Evolutionary conservation across 345 rosid genomes (phyloP).

Genomic region (Eucalyptus cloeziana): DNA sequence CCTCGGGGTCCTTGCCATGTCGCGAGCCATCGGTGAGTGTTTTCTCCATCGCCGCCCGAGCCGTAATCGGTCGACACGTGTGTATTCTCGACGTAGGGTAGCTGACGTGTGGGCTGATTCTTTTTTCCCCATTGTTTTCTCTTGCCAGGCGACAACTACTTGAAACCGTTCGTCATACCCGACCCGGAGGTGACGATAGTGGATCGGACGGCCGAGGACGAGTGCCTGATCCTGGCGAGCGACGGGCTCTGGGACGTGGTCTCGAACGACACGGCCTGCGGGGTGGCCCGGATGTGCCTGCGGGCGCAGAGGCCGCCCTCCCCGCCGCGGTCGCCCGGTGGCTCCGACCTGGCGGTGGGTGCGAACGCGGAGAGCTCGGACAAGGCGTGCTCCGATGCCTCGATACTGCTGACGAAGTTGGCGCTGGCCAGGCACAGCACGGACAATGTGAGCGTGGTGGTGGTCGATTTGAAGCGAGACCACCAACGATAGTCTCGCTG

Average conservation of each 20-base stretch:
- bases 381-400: conserved; percentile 69
- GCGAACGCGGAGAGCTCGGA: conserved; percentile 20
- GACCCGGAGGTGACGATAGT: conserved; percentile 54
- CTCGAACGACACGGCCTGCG: conserved; percentile 47
- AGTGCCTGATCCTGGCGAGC: conserved; percentile 56
- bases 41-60: background rate
- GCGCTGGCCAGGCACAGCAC: conserved; percentile 67
- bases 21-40: conserved; percentile 42
- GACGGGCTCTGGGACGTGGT: conserved; percentile 82
- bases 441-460: conserved; percentile 85
- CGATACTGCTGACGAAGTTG: conserved; percentile 65
- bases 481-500: background rate
- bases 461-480: conserved; percentile 57
- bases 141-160: conserved; percentile 31
- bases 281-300: conserved; percentile 49
- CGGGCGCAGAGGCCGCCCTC: conserved; percentile 14
- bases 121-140: background rate
- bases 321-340: background rate
- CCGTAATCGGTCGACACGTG: background rate
- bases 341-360: conserved; percentile 1
- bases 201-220: conserved; percentile 41
- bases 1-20: conserved; percentile 66
- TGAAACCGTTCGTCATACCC: conserved; percentile 56
- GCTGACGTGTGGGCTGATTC: background rate
- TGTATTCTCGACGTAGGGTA: background rate